Base-by-base conservation (phyloP, 225 moss, liverwort and hornwort genomes). In the Marchantia paleacea region DNA sequence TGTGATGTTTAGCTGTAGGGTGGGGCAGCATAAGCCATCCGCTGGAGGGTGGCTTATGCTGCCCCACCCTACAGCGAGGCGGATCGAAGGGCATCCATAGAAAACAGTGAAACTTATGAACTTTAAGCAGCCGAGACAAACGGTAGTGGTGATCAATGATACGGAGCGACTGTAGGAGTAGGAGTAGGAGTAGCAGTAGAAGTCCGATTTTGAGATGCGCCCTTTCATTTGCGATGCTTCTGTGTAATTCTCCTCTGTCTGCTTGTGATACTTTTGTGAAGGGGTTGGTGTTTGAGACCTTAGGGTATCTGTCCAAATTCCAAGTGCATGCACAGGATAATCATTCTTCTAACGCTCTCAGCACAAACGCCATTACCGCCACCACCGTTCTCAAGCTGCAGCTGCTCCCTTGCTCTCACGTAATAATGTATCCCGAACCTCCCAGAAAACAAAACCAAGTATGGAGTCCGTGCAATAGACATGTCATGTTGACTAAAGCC, bases 81-180 rank as follows among this genome's bases (percentile, higher is more conserved):
- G 3, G 68, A 68, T 68, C 68, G 30, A 68, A 30, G 68, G 29
- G 68, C 15, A 68, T 68, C 68, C 25, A 31, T 68, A 31, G 30
- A 18, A 16, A 30, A 26, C 62, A 62, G 62, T 24, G 62, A 24
- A 16, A 24, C 16, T 62, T 19, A 6, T 68, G 68, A 68, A 10
- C 68, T 68, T 68, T 31, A n/a, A 68, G 30, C 68, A 0, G 68
- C 68, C 57, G 15, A 14, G 68, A 68, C 68, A 68, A 68, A 68
- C n/a, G 65, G 11, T 9, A 65, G n/a, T 31, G 28, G 26, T 31
- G 30, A 28, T 68, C 68, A 66, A 57, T 68, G 31, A 68, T 29
- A 68, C 68, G 68, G 68, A 31, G 68, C 28, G 62, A 62, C 62
- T 62, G 62, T 62, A 62, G 22, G 8, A 22, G 62, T 62, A 62